These are phyloP conservation scores for Durotheca rogersii DNA, from an alignment of 495 filamentous ascomycete genomes.

Conservation along the genomic window DNA sequence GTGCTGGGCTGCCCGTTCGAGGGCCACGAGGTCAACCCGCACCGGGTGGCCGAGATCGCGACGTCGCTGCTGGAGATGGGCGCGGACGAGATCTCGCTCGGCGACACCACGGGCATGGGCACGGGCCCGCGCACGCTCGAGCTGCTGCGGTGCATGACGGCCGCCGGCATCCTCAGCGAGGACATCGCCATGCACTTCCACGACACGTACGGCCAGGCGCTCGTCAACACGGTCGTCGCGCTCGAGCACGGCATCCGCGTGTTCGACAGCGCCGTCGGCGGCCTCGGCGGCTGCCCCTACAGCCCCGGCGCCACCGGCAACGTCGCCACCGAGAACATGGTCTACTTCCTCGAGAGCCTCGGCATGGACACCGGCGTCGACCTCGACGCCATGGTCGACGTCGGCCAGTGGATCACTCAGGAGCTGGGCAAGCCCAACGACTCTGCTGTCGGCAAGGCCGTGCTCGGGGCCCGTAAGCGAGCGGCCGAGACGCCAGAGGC, in stretches of 20 bases:
- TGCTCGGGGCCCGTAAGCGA: slow-evolving; percentile 56
- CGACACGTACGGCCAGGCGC: slow-evolving; percentile 92
- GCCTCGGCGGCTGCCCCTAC: slow-evolving; percentile 92
- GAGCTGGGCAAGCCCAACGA: slow-evolving; percentile 78
- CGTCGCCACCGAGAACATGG: slow-evolving; percentile 88
- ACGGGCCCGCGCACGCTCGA: slow-evolving; percentile 77
- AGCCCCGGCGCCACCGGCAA: slow-evolving; percentile 94
- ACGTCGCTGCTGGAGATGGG: slow-evolving; percentile 88
- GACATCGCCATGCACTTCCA: slow-evolving; percentile 94
- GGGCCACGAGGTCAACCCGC: slow-evolving; percentile 75
- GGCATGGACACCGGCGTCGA: slow-evolving; percentile 88
- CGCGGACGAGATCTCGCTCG: slow-evolving; percentile 89
- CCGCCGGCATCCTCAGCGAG: slow-evolving; percentile 73
- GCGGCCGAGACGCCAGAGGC: neutral
- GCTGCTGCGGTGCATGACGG: slow-evolving; percentile 67
- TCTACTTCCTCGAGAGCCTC: slow-evolving; percentile 83
- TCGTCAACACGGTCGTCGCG: slow-evolving; percentile 84
- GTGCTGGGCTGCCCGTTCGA: slow-evolving; percentile 95
- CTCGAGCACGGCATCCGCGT: slow-evolving; percentile 85
- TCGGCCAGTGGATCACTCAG: slow-evolving; percentile 85
- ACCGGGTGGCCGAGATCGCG: slow-evolving; percentile 80
- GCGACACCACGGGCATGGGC: slow-evolving; percentile 96
- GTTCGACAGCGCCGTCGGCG: slow-evolving; percentile 88
- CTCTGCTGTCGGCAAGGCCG: slow-evolving; percentile 75
- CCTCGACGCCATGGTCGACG: slow-evolving; percentile 74